Conservation (phyloP, 345 rosid genomes). For the Pugionium cornutum region DNA sequence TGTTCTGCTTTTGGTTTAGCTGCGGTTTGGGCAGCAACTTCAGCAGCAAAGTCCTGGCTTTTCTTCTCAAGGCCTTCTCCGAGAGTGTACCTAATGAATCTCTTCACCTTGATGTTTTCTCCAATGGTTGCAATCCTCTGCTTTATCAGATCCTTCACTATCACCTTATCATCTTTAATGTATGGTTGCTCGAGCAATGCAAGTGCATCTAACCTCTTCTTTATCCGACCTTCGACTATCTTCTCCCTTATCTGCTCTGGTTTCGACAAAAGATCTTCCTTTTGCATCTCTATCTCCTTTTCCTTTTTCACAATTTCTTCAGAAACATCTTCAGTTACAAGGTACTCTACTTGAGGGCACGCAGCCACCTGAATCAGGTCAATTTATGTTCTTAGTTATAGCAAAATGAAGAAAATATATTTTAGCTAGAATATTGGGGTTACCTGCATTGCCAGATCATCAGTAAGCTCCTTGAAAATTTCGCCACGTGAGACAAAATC, state of each 20-base stretch:
- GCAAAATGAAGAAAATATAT: constrained; percentile 8
- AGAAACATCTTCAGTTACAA: constrained; percentile 79
- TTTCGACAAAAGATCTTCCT: constrained; percentile 88
- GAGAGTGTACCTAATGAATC: constrained; percentile 81
- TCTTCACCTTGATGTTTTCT: constrained; percentile 86
- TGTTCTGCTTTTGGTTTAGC: constrained; percentile 54
- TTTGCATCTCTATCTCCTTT: constrained; percentile 89
- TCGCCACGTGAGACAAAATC: constrained; percentile 96
- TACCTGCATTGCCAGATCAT: constrained; percentile 89
- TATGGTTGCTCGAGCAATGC: constrained; percentile 93
- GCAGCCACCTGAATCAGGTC: constrained; percentile 60
- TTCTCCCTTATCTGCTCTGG: constrained; percentile 86
- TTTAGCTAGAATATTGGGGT: neutral
- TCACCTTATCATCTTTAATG: constrained; percentile 87
- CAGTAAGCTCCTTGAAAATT: constrained; percentile 88
- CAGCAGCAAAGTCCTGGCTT: constrained; percentile 94
- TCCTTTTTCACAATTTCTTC: constrained; percentile 81
- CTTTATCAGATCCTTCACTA: constrained; percentile 84
- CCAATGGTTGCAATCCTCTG: constrained; percentile 92
- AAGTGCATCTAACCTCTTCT: constrained; percentile 83
- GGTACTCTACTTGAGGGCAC: constrained; percentile 84
- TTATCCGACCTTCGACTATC: constrained; percentile 90
- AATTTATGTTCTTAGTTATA: constrained; percentile 2
- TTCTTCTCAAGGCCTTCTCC: constrained; percentile 94
- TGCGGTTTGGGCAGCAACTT: constrained; percentile 92